Evolutionary conservation across 345 rosid species (phyloP).

Genomic region (Arabis alpina): DNA sequence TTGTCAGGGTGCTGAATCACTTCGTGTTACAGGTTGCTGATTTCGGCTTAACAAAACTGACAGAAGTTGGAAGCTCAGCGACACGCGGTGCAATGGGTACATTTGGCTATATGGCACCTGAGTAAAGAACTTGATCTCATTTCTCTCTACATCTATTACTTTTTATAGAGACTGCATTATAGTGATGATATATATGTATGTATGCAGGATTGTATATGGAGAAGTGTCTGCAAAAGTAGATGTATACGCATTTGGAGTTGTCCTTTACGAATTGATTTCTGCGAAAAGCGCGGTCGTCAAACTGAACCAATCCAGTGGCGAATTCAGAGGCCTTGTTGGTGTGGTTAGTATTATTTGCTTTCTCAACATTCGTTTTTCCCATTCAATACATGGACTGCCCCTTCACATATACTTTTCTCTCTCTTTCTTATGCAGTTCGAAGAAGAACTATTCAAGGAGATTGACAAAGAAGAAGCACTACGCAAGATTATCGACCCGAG

Average conservation of each 20-base stretch:
- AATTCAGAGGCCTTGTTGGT: conserved; percentile 83
- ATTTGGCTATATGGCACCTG: conserved; percentile 99
- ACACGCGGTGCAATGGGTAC: conserved; percentile 92
- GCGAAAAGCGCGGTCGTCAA: conserved; percentile 92
- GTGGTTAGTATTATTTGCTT: conserved; percentile 56
- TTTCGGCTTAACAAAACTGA: conserved; percentile 89
- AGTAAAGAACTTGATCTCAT: conserved; percentile 57
- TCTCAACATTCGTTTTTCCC: conserved; percentile 3
- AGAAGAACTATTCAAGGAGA: conserved; percentile 64
- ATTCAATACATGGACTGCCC: not conserved
- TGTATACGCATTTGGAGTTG: conserved; percentile 96
- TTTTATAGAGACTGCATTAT: too few relatives aligned
- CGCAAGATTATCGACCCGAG: conserved; percentile 66
- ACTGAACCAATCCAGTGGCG: conserved; percentile 50
- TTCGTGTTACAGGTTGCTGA: conserved; percentile 75
- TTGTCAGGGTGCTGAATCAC: not conserved
- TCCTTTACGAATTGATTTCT: conserved; percentile 90
- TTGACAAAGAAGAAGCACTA: conserved; percentile 64
- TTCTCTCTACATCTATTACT: not conserved
- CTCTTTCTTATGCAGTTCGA: conserved; percentile 59
- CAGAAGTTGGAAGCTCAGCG: conserved; percentile 78
- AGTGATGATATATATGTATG: conserved; percentile 14
- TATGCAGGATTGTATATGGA: conserved; percentile 82
- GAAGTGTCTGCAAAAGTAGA: conserved; percentile 92
- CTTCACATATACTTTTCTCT: conserved; percentile 7